Conservation (phyloP, 2,329 filamentous ascomycete species). For the Ilyonectria sp. region DNA sequence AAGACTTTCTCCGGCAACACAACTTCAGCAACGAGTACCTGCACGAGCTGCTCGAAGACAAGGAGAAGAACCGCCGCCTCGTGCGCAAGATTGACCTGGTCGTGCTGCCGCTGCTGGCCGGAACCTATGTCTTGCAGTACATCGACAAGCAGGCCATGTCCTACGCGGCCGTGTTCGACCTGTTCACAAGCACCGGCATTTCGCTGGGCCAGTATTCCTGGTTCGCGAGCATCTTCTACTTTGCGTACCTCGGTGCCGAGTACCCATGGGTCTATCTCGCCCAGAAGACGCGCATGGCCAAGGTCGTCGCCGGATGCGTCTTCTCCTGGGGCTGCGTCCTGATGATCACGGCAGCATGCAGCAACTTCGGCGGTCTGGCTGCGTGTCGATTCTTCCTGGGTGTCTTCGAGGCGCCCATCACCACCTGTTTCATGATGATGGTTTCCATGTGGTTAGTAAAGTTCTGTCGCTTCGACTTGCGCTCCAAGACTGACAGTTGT, state of each 20-base stretch:
- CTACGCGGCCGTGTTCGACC: constrained; percentile 69
- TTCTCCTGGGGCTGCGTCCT: constrained; percentile 56
- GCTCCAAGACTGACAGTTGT: background rate
- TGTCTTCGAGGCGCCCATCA: constrained; percentile 63
- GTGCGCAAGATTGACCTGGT: constrained; percentile 62
- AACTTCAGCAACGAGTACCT: constrained; percentile 43
- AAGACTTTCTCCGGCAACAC: constrained; percentile 40
- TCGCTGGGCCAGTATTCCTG: constrained; percentile 63
- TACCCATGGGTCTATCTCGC: constrained; percentile 55
- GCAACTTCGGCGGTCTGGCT: constrained; percentile 59
- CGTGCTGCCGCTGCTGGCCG: constrained; percentile 64
- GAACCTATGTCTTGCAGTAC: constrained; percentile 65
- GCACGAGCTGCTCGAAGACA: constrained; percentile 33
- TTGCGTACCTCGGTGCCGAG: constrained; percentile 63
- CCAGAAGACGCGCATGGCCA: constrained; percentile 54
- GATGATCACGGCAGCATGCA: constrained; percentile 58
- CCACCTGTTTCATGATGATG: constrained; percentile 66
- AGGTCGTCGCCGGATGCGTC: constrained; percentile 52
- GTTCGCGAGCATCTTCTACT: constrained; percentile 69
- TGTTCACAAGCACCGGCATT: constrained; percentile 64
- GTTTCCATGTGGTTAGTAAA: constrained; percentile 60
- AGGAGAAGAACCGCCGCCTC: constrained; percentile 32
- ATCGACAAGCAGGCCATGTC: constrained; percentile 68
- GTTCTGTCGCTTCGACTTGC: background rate
- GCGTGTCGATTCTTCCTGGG: constrained; percentile 63